These are phyloP conservation scores for Leccinum arenicola DNA, from an alignment of 768 basidiomycete genomes.

Conservation along the genomic window DNA sequence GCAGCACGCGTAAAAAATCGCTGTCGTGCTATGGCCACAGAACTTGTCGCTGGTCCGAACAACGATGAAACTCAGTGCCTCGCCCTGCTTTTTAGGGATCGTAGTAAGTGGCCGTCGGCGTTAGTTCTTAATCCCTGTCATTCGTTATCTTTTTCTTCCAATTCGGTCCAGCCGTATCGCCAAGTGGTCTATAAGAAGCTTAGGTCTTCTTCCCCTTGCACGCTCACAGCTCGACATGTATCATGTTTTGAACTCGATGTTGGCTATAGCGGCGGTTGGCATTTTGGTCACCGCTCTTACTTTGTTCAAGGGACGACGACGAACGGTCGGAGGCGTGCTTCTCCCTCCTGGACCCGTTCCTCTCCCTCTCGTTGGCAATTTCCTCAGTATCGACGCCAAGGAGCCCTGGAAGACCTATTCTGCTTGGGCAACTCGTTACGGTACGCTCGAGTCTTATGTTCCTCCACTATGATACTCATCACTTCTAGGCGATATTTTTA, in stretches of 20 bases:
- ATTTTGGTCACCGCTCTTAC: neutral
- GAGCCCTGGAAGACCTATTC: slow-evolving; percentile 23
- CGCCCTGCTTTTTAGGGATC: neutral
- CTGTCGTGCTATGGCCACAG: neutral
- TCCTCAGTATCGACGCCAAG: slow-evolving; percentile 14
- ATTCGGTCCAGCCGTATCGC: neutral
- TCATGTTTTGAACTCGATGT: neutral
- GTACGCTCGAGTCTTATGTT: neutral
- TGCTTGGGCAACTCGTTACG: slow-evolving; percentile 17
- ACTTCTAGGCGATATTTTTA: slow-evolving; percentile 19
- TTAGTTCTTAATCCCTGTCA: neutral
- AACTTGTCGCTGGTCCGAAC: neutral
- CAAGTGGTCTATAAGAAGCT: neutral
- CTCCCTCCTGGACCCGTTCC: slow-evolving; percentile 22
- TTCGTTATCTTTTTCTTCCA: neutral
- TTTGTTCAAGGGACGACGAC: slow-evolving; percentile 4
- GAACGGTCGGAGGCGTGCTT: neutral
- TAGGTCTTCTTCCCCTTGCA: neutral
- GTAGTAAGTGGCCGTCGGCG: neutral
- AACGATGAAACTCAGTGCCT: no score
- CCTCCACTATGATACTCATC: neutral
- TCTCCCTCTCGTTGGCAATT: slow-evolving; percentile 19
- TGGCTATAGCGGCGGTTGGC: slow-evolving; percentile 1
- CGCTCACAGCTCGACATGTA: neutral
- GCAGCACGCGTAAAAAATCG: neutral